Percentiles rank a stretch among this genome's conserved stretches.
These are phyloP conservation scores for Rhodotorula graminis DNA, from an alignment of 768 basidiomycete species.

Conservation along the genomic window DNA sequence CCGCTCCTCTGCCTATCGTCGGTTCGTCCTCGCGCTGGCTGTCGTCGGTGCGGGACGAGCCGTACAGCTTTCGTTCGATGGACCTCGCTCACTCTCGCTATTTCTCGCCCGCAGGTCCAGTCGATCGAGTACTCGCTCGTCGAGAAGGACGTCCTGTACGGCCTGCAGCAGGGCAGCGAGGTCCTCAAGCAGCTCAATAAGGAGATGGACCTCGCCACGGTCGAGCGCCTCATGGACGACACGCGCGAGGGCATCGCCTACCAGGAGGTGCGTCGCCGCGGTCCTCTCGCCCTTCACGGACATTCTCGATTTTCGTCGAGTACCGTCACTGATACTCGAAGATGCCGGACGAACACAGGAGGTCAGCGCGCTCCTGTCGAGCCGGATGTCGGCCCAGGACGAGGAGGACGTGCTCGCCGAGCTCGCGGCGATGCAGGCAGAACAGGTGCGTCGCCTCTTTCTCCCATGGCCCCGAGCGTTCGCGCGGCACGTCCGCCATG, in stretches of 20 bases:
- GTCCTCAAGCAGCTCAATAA: constrained; percentile 90
- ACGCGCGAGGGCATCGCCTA: constrained; percentile 89
- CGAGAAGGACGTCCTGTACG: constrained; percentile 85
- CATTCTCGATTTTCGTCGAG: neutral
- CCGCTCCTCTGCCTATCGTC: neutral
- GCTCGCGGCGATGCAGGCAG: constrained; percentile 62
- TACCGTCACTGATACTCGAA: neutral
- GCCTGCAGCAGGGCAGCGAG: constrained; percentile 85
- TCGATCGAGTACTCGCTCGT: constrained; percentile 95
- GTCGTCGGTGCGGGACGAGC: neutral
- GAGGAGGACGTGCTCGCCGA: constrained; percentile 90
- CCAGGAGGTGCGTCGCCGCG: constrained; percentile 53
- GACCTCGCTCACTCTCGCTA: neutral
- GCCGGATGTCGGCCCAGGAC: constrained; percentile 75
- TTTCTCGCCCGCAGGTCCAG: constrained; percentile 61
- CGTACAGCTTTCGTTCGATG: neutral
- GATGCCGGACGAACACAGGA: constrained; percentile 58
- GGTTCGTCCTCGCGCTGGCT: too few species aligned
- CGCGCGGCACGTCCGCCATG: too few species aligned
- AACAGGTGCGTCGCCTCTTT: constrained; percentile 51
- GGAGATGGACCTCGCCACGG: constrained; percentile 83
- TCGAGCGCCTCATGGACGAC: constrained; percentile 90
- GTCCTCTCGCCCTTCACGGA: neutral
- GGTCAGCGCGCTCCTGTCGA: constrained; percentile 79
- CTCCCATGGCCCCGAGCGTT: neutral